Conservation (phyloP, 1,284 basidiomycete species). For the Boletellus deceptivus region DNA sequence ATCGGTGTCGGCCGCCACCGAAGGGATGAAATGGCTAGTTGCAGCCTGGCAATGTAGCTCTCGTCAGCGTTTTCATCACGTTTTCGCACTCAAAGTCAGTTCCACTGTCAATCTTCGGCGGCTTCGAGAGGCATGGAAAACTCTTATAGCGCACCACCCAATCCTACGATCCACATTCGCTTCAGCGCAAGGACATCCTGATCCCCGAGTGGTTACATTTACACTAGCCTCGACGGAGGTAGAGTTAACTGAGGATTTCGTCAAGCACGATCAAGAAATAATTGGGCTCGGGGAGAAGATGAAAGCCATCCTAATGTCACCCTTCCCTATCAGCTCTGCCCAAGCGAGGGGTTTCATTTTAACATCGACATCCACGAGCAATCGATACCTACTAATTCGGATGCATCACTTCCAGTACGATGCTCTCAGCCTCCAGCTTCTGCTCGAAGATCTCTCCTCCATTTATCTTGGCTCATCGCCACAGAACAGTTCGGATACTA, state of each 20-base stretch:
- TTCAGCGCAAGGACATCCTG: conserved; percentile 26
- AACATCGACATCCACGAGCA: conserved; percentile 20
- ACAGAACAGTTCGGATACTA: conserved; percentile 32
- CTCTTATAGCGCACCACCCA: conserved; percentile 37
- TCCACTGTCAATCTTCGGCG: conserved; percentile 29
- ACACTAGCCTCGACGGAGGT: conserved; percentile 21
- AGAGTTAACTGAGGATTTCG: conserved; percentile 16
- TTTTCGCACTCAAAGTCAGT: conserved; percentile 42
- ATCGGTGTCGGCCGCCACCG: conserved; percentile 11
- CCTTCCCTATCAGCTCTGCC: conserved; percentile 34
- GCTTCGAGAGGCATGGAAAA: conserved; percentile 39
- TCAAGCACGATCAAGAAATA: conserved; percentile 23
- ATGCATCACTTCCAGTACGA: conserved; percentile 55
- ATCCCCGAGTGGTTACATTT: conserved; percentile 41
- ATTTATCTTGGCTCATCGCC: conserved; percentile 35
- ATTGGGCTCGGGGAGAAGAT: conserved; percentile 31
- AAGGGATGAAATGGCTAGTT: conserved; percentile 36
- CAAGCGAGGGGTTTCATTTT: conserved; percentile 38
- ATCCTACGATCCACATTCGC: conserved; percentile 47
- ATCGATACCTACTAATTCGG: conserved; percentile 40
- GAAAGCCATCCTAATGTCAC: conserved; percentile 36
- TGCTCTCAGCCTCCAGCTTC: conserved; percentile 46
- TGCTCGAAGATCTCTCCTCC: conserved; percentile 40
- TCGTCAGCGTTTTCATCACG: conserved; percentile 44
- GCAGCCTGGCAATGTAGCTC: conserved; percentile 46